These are phyloP conservation scores for Venturia oleaginea DNA, from an alignment of 2,329 filamentous ascomycete genomes.

Conservation along the genomic window DNA sequence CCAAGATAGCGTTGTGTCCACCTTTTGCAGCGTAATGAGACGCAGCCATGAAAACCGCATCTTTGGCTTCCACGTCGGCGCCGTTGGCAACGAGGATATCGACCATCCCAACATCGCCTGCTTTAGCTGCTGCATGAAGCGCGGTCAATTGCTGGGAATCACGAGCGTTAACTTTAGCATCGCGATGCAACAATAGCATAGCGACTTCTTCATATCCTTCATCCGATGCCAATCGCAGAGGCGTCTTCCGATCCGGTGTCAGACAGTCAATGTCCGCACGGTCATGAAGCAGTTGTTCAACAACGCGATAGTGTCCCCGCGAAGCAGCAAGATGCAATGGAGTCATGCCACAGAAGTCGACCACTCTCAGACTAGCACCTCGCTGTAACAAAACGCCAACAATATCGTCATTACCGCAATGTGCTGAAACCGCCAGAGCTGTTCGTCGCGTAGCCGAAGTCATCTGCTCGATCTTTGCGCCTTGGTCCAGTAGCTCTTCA, in stretches of 20 bases:
- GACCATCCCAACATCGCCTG: constrained; percentile 26
- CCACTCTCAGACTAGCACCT: constrained; percentile 23
- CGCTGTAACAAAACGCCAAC: constrained; percentile 25
- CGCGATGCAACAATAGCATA: constrained; percentile 23
- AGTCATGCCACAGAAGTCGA: constrained; percentile 21
- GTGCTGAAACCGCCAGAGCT: constrained; percentile 30
- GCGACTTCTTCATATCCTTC: constrained; percentile 26
- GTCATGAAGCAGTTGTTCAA: constrained; percentile 18
- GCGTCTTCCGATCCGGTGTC: constrained; percentile 26
- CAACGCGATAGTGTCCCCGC: constrained; percentile 17
- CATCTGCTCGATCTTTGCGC: constrained; percentile 18
- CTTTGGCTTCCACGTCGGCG: constrained; percentile 30
- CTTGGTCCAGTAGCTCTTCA: constrained; percentile 22
- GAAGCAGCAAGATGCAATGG: constrained; percentile 18
- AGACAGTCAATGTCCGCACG: constrained; percentile 23
- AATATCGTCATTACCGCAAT: constrained; percentile 30
- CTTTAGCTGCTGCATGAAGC: constrained; percentile 27
- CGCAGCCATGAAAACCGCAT: constrained; percentile 27
- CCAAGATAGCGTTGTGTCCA: constrained; percentile 26
- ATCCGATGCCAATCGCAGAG: constrained; percentile 29
- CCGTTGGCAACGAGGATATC: constrained; percentile 25
- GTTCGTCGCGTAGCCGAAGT: constrained; percentile 27
- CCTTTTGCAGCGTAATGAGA: constrained; percentile 19
- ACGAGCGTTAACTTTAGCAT: constrained; percentile 28
- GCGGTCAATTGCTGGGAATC: constrained; percentile 27